phyloP scores from a whole-genome alignment of 257 asterid genomes.

The Salvia splendens region DNA sequence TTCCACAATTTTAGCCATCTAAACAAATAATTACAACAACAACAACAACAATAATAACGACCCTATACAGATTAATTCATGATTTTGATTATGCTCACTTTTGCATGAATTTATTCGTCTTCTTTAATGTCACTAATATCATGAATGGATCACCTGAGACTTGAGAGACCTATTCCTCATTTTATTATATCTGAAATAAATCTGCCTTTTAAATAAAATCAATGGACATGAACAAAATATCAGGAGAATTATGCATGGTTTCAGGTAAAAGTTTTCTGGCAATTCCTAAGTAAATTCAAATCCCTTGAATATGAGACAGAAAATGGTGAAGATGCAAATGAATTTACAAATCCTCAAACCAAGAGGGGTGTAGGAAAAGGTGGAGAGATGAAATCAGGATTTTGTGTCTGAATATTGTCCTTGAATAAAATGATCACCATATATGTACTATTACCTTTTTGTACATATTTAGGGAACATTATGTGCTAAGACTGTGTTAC shows the following conservation, averaged over 20 bases:
- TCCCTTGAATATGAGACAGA: neutral
- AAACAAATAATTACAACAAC: too few species aligned
- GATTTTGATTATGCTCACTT: neutral
- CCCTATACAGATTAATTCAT: neutral
- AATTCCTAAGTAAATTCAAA: neutral
- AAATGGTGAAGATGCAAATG: slow-evolving; percentile 13
- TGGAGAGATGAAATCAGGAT: slow-evolving; percentile 28
- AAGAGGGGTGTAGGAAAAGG: slow-evolving; percentile 12
- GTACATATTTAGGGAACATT: slow-evolving; percentile 1
- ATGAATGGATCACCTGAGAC: neutral
- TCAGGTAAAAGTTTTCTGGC: neutral
- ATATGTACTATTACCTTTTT: neutral
- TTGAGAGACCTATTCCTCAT: neutral
- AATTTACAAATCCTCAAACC: neutral
- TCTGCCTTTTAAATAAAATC: neutral
- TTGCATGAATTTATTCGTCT: slow-evolving; percentile 5
- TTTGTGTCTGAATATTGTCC: slow-evolving; percentile 16
- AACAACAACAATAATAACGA: neutral
- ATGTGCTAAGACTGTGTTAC: neutral
- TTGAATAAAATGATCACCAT: slow-evolving; percentile 17
- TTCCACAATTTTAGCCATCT: too few species aligned
- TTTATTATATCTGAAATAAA: neutral
- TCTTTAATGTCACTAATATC: neutral
- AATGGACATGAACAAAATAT: slow-evolving; percentile 1
- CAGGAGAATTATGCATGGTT: slow-evolving; percentile 13